Base-by-base conservation (phyloP, 148 eudicot species). In the Rhododendron griersonianum region DNA sequence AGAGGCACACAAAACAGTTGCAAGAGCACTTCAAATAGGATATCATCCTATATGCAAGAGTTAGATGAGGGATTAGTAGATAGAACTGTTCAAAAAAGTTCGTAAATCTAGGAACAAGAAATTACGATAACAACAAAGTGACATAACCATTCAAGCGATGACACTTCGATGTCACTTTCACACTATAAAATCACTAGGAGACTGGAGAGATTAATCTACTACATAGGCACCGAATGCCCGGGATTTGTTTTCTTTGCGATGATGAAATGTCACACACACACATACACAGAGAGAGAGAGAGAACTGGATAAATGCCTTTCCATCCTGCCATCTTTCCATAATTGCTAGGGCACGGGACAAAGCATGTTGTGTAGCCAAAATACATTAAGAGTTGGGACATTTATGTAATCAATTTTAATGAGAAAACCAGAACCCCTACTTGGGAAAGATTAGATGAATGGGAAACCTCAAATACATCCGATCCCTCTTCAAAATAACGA, bases 21-120 rank as follows among this genome's bases (percentile, higher is more conserved):
- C 94, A 96, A 88, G 67, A 95, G 99, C 86, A 94, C 94, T 90
- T 92, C 89, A 88, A 96, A 96, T 84, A 96, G 87, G 87, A 95
- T 85, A 89, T 96, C 98, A 87, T 96, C 99, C 98, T 95, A 83
- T 55, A 83, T 53, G 37, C 30, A 89, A 63, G 23, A 87, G 5
- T 67, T 67, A 75, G 77, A 63, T 50, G n/a, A 78, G 30, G n/a
- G 39, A 81, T 86, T 79, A 90, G 88, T 28, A 87, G 18, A 73
- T 69, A 71, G 18, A 53, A 89, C 41, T 77, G 74, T 73, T 16
- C 13, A 47, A 71, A 85, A 85, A 69, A 53, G 4, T 13, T 51
- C 35, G 4, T 51, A 25, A 7, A 14, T 81, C 65, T 30, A 83
- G 44, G 61, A 83, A 69, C n/a, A 67, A 45, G 4, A 30, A 67